Conservation (phyloP, 2,329 filamentous ascomycete genomes). For the Xylariomycetidae sp. region DNA sequence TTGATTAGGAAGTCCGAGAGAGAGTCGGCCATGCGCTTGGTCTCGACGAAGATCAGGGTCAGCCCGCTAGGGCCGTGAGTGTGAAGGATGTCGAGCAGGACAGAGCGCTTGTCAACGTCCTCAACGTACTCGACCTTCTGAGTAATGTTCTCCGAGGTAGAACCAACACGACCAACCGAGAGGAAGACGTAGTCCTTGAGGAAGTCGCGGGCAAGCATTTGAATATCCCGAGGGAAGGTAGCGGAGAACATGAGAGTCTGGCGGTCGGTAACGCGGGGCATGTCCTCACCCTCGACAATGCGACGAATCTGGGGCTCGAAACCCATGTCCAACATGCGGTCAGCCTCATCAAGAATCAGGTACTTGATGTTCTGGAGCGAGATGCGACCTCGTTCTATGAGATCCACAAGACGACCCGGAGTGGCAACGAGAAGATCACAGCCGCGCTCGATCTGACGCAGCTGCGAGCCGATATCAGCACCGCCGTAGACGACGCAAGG, state of each 20-base stretch:
- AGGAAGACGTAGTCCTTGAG: constrained; percentile 99
- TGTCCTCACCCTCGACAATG: constrained; percentile 97
- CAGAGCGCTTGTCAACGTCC: constrained; percentile 94
- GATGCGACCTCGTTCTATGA: constrained; percentile 97
- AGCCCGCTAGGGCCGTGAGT: constrained; percentile 83
- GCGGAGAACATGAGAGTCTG: constrained; percentile 99
- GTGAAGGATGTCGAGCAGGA: constrained; percentile 94
- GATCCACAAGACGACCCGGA: constrained; percentile 91
- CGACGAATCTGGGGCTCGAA: constrained; percentile 99
- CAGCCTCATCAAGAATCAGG: constrained; percentile 95
- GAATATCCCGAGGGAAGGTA: constrained; percentile 97
- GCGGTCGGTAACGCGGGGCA: constrained; percentile 75
- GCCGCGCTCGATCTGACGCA: constrained; percentile 94
- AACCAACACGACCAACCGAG: constrained; percentile 96
- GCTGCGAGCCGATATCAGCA: constrained; percentile 96
- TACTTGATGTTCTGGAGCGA: constrained; percentile 99
- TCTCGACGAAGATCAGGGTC: constrained; percentile 97
- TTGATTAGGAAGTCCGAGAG: constrained; percentile 98
- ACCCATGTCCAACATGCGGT: constrained; percentile 99
- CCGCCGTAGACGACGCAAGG: constrained; percentile 98
- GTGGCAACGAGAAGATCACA: constrained; percentile 97
- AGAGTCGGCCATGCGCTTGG: constrained; percentile 98
- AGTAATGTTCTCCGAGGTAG: constrained; percentile 99
- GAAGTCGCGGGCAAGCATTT: constrained; percentile 98
- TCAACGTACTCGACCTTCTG: constrained; percentile 98